Percentiles rank a stretch among this genome's conserved stretches.
Conservation (phyloP, 768 basidiomycete genomes). For the Termitomyces sp. region DNA sequence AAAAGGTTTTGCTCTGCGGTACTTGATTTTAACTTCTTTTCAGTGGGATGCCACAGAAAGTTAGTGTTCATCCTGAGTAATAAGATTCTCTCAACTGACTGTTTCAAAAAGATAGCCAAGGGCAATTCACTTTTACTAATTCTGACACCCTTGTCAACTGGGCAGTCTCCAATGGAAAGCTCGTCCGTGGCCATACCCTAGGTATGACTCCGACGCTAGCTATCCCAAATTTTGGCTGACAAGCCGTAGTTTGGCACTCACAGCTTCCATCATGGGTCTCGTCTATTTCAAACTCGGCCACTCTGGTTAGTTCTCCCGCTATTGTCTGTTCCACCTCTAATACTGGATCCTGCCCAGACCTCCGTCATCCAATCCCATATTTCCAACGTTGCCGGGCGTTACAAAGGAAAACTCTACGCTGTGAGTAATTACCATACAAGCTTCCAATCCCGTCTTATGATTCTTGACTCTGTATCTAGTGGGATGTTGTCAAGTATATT, state of each 20-base stretch:
- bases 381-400: conserved; percentile 39
- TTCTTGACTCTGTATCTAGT: conserved; percentile 20
- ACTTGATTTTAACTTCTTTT: neutral
- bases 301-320: conserved; percentile 24
- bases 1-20: neutral
- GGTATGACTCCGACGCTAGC: conserved; percentile 16
- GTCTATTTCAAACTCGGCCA: conserved; percentile 31
- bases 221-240: neutral
- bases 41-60: conserved; percentile 38
- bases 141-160: conserved; percentile 38
- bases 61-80: conserved; percentile 1
- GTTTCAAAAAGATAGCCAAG: conserved; percentile 19
- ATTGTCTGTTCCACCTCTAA: neutral
- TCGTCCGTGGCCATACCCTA: conserved; percentile 39
- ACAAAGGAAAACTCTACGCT: conserved; percentile 43
- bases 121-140: conserved; percentile 27
- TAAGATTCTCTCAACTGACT: neutral
- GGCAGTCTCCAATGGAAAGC: conserved; percentile 35
- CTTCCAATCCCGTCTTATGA: neutral
- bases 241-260: conserved; percentile 24
- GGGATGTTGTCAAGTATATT: conserved; percentile 41
- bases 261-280: conserved; percentile 44
- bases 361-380: conserved; percentile 46
- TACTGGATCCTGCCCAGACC: conserved; percentile 21
- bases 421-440: neutral